phyloP scores from a whole-genome alignment of 208 protist genomes.

The Acanthamoeba polyphaga region DNA sequence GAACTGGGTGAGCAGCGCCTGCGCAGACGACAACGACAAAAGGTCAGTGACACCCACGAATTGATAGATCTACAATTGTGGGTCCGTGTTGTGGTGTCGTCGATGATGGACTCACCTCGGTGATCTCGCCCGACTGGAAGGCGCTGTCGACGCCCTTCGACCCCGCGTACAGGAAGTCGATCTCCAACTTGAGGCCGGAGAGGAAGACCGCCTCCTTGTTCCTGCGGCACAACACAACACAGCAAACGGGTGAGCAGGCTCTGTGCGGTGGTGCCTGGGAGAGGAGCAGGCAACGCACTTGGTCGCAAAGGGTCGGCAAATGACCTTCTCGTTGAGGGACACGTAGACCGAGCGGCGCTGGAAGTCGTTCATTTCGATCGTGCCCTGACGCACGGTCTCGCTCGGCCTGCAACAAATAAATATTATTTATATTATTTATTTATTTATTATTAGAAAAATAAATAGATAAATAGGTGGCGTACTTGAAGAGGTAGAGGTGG shows the following conservation, averaged over 20 bases:
- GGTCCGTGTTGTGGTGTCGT: neutral
- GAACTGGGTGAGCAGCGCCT: neutral
- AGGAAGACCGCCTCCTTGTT: conserved; percentile 43
- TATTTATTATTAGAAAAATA: neutral
- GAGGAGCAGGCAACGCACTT: neutral
- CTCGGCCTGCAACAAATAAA: neutral
- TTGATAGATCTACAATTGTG: neutral
- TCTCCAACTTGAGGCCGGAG: conserved; percentile 11
- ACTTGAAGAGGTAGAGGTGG: conserved; percentile 48
- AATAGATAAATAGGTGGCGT: neutral
- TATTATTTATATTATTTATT: neutral
- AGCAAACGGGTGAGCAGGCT: neutral
- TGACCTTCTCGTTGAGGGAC: conserved; percentile 48
- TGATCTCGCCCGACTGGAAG: neutral
- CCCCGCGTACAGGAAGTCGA: conserved; percentile 13
- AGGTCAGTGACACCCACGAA: neutral
- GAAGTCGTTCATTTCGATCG: conserved; percentile 38
- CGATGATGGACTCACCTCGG: neutral
- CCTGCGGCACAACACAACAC: neutral
- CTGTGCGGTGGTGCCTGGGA: neutral
- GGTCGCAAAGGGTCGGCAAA: neutral
- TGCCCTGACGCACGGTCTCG: neutral
- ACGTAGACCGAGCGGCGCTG: conserved; percentile 38
- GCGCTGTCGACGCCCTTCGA: neutral
- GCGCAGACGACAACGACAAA: neutral